A percentile compares a stretch with the other conserved stretches of the same genome.
Evolutionary conservation across 345 rosid species (phyloP).

Genomic region (Sonneratia caseolaris): DNA sequence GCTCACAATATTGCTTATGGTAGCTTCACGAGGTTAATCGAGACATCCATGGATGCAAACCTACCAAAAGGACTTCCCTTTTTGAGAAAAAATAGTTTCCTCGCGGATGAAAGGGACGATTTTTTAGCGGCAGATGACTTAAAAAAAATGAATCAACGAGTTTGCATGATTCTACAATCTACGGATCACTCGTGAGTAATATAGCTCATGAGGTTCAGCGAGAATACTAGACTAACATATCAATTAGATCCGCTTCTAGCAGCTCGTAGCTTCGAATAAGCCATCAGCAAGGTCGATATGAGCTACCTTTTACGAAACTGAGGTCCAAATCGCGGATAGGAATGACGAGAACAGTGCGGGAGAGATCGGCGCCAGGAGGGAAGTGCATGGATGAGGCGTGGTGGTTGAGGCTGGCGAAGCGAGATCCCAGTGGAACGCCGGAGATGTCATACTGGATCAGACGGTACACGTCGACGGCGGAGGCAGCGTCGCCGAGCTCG

Average conservation of each 20-base stretch:
- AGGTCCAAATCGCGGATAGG: constrained; percentile 69
- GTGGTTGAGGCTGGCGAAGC: constrained; percentile 78
- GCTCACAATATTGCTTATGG: not conserved
- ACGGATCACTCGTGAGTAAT: not conserved
- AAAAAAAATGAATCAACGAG: not conserved
- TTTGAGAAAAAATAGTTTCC: not conserved
- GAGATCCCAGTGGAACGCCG: constrained; percentile 86
- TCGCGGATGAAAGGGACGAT: not conserved
- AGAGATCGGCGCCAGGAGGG: constrained; percentile 73
- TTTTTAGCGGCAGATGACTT: not conserved
- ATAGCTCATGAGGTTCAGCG: not conserved
- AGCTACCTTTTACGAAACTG: constrained; percentile 51
- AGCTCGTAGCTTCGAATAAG: not conserved
- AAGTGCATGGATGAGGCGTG: constrained; percentile 79
- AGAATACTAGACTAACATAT: not conserved
- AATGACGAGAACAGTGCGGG: constrained; percentile 78
- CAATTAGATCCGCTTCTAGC: not conserved
- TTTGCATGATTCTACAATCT: not conserved
- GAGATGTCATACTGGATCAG: constrained; percentile 91
- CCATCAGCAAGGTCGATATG: not conserved
- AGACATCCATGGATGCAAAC: not conserved
- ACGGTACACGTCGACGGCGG: constrained; percentile 96
- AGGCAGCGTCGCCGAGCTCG: constrained; percentile 92
- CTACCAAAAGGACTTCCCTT: not conserved
- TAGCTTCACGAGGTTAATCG: not conserved